Evolutionary conservation across 768 basidiomycete species (phyloP), one percentile per base, ranked within the genome.

Genomic region (Naganishia randhawae): DNA sequence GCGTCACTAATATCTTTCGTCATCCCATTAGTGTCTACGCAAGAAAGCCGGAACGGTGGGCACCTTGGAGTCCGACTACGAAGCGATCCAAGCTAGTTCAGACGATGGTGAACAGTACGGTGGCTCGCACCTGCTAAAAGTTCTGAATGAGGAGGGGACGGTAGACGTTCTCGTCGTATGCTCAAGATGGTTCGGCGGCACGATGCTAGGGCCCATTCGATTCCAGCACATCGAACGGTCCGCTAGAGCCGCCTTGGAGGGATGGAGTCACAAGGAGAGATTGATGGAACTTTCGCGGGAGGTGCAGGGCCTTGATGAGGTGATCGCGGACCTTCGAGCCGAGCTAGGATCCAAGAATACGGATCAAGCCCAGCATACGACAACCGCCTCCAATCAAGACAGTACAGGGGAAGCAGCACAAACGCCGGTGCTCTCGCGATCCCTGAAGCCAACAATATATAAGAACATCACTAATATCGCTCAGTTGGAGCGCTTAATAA

Each of bases 111-210:
- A 70, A 29, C 37, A 52, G 17, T 65, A 64, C 32, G 69, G 65
- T 11, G 65, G 65, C 13, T 42, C 66, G 55, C 51, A 50, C 13
- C 33, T 70, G 13, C 54, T 67, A 32, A 61, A 63, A 32, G 55
- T 67, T 2, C 39, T 70, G 25, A 53, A 53, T n/a, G 69, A 70
- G 14, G 48, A 75, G 72, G 62, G 71, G 64, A 14, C 50, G 29
- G 16, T 72, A 70, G 35, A 69, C 69, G 48, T 71, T 65, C 41
- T 73, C 66, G 16, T 66, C 55, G 31, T 72, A 63, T 74, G 65
- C 53, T 63, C 50, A 45, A 50, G 69, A 25, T 70, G 69, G 69
- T 70, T 66, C 39, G 69, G 69, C 9, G 69, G 69, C 16, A 70
- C 69, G 3, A 45, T 70, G 57, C 45, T 70, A 1, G 69, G 69